Evolutionary conservation across 108 stramenopile species (phyloP).

Genomic region (Nitzschia sp.): DNA sequence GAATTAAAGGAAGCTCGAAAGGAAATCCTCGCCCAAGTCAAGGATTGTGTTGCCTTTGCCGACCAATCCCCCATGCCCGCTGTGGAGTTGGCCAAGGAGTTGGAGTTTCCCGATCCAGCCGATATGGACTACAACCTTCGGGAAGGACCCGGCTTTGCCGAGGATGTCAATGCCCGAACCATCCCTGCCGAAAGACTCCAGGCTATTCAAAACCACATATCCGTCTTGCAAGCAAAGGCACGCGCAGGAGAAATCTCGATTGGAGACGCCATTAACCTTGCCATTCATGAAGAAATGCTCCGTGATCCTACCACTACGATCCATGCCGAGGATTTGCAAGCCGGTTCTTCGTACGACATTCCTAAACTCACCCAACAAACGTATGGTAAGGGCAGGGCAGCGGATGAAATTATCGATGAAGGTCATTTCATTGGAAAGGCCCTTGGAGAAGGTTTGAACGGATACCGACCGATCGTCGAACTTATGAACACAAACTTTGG

Average conservation of each 20-base stretch:
- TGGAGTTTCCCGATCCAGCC: constrained; percentile 95
- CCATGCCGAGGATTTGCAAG: constrained; percentile 98
- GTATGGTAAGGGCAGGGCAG: constrained; percentile 92
- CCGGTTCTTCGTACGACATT: constrained; percentile 96
- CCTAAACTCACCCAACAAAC: constrained; percentile 98
- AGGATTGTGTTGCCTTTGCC: constrained; percentile 91
- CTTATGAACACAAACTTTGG: constrained; percentile 99
- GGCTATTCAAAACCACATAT: constrained; percentile 75
- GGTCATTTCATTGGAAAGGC: constrained; percentile 99
- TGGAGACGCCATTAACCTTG: constrained; percentile 98
- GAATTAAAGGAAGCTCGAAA: constrained; percentile 85
- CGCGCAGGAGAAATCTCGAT: constrained; percentile 90
- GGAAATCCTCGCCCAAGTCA: constrained; percentile 78
- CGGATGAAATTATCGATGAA: constrained; percentile 99
- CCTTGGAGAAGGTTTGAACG: constrained; percentile 97
- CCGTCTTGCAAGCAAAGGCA: constrained; percentile 74
- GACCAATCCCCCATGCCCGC: constrained; percentile 91
- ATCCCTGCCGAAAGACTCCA: constrained; percentile 76
- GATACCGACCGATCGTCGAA: constrained; percentile 97
- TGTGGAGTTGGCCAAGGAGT: constrained; percentile 91
- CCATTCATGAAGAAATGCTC: constrained; percentile 98
- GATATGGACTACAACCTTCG: constrained; percentile 94
- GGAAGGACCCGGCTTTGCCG: constrained; percentile 76
- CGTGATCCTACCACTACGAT: constrained; percentile 98
- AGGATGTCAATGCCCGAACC: constrained; percentile 83